Evolutionary conservation across 1,284 basidiomycete species (phyloP), one percentile per base, ranked within the genome.

Genomic region (Boletellus dicymbophilus): DNA sequence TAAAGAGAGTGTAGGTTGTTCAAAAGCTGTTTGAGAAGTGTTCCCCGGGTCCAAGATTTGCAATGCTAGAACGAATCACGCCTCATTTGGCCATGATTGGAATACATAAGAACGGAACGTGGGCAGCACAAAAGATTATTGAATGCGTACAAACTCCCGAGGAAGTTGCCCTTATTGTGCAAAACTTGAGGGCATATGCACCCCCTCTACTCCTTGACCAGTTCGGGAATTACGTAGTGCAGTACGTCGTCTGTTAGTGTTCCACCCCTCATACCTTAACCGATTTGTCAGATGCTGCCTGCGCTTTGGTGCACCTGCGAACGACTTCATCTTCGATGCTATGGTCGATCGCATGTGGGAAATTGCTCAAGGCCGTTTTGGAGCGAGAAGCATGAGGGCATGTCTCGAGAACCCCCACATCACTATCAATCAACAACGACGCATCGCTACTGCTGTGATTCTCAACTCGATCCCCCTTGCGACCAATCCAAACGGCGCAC

Each of bases 291-390:
- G 88, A 66, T 95, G 94, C 63, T 95, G 95, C 64, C 77, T 99
- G 44, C 88, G 92, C 21, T 99, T 98, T 60, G 91, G 92, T 40
- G 73, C 86, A 26, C 95, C 96, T 16, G 81, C 81, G 31, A 93
- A 90, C 51, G 94, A 97, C 60, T 98, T 98, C 69, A 90, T 99
- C 53, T 98, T 98, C 67, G 96, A 99, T 67, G 94, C 95, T 30
- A 98, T 99, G 80, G 88, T 93, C 41, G 96, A 99, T 69, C 90
- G 97, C 43, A 92, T 97, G 73, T 99, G 97, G 97, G 96, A 96
- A 74, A 81, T 98, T 52, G 93, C 93, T 1, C 95, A 98, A 75
- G 93, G 93, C 27, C 86, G 97, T 26, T 99, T 98, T 61, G 97
- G 97, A 50, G 95, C 97, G 34, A 87, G 97, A 44, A 97, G 95